A percentile compares a stretch with the other conserved stretches of the same genome.
Evolutionary conservation across 768 basidiomycete species (phyloP).

Genomic region (Wakefieldia striispora): DNA sequence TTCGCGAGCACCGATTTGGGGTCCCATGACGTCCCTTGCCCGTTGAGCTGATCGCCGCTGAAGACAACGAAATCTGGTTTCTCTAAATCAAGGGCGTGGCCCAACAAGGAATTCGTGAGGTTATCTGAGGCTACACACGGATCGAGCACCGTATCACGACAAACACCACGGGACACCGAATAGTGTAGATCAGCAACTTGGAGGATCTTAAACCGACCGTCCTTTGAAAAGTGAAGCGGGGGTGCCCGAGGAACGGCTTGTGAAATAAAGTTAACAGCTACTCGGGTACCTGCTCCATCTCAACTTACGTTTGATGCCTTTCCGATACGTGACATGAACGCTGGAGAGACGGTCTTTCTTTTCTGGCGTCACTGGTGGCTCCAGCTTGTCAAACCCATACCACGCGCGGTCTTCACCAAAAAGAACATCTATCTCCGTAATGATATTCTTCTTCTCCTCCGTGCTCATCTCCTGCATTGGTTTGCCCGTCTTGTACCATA

Average conservation of each 20-base stretch:
- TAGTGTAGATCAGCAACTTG: slow-evolving; percentile 95
- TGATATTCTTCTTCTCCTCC: slow-evolving; percentile 56
- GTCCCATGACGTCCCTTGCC: slow-evolving; percentile 89
- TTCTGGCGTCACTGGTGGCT: slow-evolving; percentile 53
- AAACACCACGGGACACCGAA: slow-evolving; percentile 74
- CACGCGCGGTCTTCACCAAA: slow-evolving; percentile 83
- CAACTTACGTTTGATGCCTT: slow-evolving; percentile 68
- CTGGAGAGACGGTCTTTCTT: slow-evolving; percentile 42
- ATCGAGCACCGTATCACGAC: slow-evolving; percentile 62
- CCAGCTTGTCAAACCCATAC: slow-evolving; percentile 80
- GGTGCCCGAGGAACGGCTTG: slow-evolving; percentile 68
- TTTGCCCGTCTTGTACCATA: slow-evolving; percentile 81
- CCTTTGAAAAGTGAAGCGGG: slow-evolving; percentile 76
- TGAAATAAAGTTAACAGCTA: slow-evolving; percentile 1
- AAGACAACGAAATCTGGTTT: slow-evolving; percentile 92
- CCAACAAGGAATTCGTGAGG: slow-evolving; percentile 72
- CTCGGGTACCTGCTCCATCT: neutral
- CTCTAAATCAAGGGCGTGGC: slow-evolving; percentile 68
- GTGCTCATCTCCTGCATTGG: slow-evolving; percentile 58
- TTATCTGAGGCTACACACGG: slow-evolving; percentile 69
- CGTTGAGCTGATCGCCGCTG: slow-evolving; percentile 91
- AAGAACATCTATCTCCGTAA: slow-evolving; percentile 91
- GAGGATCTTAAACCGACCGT: slow-evolving; percentile 86
- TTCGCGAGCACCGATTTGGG: slow-evolving; percentile 85
- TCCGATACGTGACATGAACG: slow-evolving; percentile 66